Evolutionary conservation across 1,284 basidiomycete genomes (phyloP).

Genomic region (Ustilago loliicola): DNA sequence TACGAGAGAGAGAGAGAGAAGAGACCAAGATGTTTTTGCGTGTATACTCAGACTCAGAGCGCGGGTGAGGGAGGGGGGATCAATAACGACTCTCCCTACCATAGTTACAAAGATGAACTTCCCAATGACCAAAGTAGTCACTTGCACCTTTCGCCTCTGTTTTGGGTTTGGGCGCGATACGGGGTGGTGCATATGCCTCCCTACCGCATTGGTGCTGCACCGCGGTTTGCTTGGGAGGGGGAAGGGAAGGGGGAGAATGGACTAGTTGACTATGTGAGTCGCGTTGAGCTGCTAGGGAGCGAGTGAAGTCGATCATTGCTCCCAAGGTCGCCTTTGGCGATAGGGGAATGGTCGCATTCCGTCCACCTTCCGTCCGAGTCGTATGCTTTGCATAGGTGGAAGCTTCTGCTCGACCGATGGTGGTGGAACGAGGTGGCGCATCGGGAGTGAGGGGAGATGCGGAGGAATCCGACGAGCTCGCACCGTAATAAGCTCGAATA

Average conservation of each 20-base stretch:
- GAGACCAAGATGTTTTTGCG: no score
- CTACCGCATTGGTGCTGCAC: no score
- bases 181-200: neutral
- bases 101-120: constrained; percentile 34
- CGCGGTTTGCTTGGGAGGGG: constrained; percentile 2
- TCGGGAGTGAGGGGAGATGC: constrained; percentile 28
- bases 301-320: constrained; percentile 38
- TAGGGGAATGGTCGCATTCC: constrained; percentile 5
- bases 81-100: constrained; percentile 23
- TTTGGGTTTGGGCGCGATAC: constrained; percentile 23
- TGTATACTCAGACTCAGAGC: no score
- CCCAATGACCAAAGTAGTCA: constrained; percentile 45
- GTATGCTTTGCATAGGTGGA: neutral
- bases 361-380: constrained; percentile 1
- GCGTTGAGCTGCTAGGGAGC: constrained; percentile 15
- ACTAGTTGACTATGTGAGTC: constrained; percentile 23
- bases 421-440: neutral
- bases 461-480: constrained; percentile 23
- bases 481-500: neutral
- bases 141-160: neutral
- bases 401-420: neutral
- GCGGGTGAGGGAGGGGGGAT: neutral
- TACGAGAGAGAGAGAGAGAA: neutral
- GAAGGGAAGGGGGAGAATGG: constrained; percentile 20
- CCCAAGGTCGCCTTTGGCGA: constrained; percentile 22